Conservation (phyloP, 441 rosid species). For the Arabidopsis hybrid region DNA sequence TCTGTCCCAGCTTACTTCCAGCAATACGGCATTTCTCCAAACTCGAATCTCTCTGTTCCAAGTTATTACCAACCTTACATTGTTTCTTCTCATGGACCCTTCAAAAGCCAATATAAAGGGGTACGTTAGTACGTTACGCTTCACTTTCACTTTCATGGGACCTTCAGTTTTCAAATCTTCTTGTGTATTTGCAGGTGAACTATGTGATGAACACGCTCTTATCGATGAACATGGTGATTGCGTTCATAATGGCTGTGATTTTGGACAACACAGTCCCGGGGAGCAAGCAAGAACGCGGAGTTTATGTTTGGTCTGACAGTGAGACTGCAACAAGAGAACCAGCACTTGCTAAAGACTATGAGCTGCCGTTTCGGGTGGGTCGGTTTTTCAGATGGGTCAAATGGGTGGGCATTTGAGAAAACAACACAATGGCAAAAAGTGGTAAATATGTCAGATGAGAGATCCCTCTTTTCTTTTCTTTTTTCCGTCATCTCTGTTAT, state of each 20-base stretch:
- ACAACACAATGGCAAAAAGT: not conserved
- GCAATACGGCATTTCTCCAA: constrained; percentile 86
- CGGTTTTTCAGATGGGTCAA: constrained; percentile 92
- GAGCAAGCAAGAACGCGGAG: constrained; percentile 88
- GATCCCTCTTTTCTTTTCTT: not conserved
- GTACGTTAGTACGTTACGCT: constrained; percentile 49
- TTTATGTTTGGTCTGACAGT: constrained; percentile 87
- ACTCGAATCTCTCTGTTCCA: constrained; percentile 77
- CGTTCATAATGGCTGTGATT: constrained; percentile 87
- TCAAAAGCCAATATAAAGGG: constrained; percentile 72
- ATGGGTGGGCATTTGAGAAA: constrained; percentile 82
- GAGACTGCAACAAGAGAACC: constrained; percentile 89
- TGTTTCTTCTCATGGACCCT: constrained; percentile 92
- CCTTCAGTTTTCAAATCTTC: not conserved
- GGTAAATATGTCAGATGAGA: constrained; percentile 44
- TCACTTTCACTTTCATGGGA: not conserved
- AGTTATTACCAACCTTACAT: constrained; percentile 87
- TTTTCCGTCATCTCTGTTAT: constrained; percentile 4
- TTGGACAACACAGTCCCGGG: constrained; percentile 97
- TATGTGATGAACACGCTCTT: constrained; percentile 83
- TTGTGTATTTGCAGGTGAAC: constrained; percentile 68
- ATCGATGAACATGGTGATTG: constrained; percentile 85
- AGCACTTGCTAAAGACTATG: constrained; percentile 82
- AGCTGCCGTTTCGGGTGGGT: constrained; percentile 84
- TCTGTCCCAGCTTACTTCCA: constrained; percentile 95